Conservation (phyloP, 805 yeast genomes). For the Schwanniomyces pseudopolymorphus region DNA sequence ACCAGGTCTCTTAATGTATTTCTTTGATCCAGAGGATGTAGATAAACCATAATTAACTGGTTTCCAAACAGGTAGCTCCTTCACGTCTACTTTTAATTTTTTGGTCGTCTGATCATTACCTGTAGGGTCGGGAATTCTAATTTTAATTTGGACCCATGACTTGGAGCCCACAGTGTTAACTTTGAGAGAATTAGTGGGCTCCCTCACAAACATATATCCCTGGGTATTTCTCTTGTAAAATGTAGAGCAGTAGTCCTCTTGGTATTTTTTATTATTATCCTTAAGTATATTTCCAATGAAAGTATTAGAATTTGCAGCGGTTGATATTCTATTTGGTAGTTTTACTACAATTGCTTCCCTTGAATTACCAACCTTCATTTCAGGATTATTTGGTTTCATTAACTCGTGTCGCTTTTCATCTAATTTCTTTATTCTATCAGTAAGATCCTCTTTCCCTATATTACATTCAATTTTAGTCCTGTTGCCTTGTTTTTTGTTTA, state of each 20-base stretch:
- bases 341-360: slow-evolving; percentile 4
- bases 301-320: neutral
- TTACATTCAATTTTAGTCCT: neutral
- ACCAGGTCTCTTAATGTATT: neutral
- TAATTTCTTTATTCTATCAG: neutral
- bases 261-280: slow-evolving; percentile 7
- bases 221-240: slow-evolving; percentile 32
- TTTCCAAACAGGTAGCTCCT: slow-evolving; percentile 24
- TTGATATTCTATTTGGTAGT: slow-evolving; percentile 3
- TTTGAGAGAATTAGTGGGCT: slow-evolving; percentile 26
- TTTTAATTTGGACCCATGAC: slow-evolving; percentile 26
- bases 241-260: slow-evolving; percentile 29
- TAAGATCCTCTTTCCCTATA: neutral
- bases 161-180: slow-evolving; percentile 22
- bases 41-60: slow-evolving; percentile 15
- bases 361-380: neutral
- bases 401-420: neutral
- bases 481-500: neutral
- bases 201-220: slow-evolving; percentile 37
- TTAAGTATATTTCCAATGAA: neutral
- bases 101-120: neutral
- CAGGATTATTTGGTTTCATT: neutral
- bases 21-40: neutral
- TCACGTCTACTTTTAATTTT: slow-evolving; percentile 26
- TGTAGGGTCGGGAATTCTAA: slow-evolving; percentile 13